phyloP scores from a whole-genome alignment of 2,329 filamentous ascomycete species.

The Aspergillus quadricinctus region DNA sequence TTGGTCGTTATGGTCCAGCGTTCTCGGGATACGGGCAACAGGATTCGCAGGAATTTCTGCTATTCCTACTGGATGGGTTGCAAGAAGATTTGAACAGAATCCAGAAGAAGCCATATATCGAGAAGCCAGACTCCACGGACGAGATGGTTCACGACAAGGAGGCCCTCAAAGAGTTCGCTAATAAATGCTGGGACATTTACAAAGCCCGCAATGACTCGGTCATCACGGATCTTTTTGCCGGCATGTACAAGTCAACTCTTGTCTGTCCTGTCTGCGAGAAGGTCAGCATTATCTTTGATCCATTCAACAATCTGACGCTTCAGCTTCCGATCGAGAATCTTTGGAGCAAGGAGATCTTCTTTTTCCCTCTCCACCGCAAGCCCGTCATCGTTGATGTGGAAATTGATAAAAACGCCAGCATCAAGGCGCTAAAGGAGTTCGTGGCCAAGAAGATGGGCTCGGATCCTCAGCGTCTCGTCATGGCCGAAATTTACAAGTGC shows the following conservation, averaged over 20 bases:
- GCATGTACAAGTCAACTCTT: conserved; percentile 97
- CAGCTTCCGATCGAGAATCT: conserved; percentile 83
- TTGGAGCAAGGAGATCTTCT: conserved; percentile 71
- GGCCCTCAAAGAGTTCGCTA: conserved; percentile 78
- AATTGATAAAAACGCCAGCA: conserved; percentile 62
- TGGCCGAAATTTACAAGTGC: conserved; percentile 74
- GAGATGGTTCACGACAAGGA: conserved; percentile 82
- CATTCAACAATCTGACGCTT: conserved; percentile 89
- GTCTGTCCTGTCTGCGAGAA: conserved; percentile 88
- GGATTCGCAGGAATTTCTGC: conserved; percentile 94
- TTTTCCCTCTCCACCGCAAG: conserved; percentile 67
- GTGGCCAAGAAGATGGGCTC: conserved; percentile 51
- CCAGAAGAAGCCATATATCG: conserved; percentile 92
- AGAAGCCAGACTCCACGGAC: conserved; percentile 96
- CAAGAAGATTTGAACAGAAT: conserved; percentile 95
- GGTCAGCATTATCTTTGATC: conserved; percentile 97
- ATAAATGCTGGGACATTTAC: conserved; percentile 87
- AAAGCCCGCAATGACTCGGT: conserved; percentile 90
- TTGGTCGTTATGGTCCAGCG: conserved; percentile 74
- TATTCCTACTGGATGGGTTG: conserved; percentile 87
- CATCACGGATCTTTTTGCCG: conserved; percentile 91
- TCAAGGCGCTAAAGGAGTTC: conserved; percentile 48
- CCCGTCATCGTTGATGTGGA: conserved; percentile 74
- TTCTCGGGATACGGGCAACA: conserved; percentile 96
- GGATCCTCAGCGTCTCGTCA: conserved; percentile 62